phyloP scores from a whole-genome alignment of 768 basidiomycete species.

The Mycena capillaripes region DNA sequence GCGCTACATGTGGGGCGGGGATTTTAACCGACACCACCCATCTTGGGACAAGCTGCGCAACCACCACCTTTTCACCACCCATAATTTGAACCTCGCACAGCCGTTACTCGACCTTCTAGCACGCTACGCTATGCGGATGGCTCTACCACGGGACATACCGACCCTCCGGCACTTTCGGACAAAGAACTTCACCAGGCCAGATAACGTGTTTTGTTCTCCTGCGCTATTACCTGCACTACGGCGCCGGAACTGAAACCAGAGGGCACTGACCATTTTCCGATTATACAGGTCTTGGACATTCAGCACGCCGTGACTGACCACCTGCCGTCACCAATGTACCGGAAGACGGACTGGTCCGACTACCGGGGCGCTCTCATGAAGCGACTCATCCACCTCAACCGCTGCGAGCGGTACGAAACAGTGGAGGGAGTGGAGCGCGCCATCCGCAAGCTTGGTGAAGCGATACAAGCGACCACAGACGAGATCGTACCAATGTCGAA shows the following conservation, averaged over 20 bases:
- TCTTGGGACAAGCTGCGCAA: conserved; percentile 52
- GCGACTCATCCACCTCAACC: not conserved
- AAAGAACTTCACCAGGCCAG: conserved; percentile 52
- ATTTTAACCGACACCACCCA: conserved; percentile 58
- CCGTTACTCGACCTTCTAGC: not conserved
- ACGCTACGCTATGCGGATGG: not conserved
- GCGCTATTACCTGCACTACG: conserved; percentile 43
- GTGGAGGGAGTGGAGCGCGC: conserved; percentile 2
- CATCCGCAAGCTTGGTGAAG: conserved; percentile 16
- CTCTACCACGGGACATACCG: not conserved
- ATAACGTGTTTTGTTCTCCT: conserved; percentile 57
- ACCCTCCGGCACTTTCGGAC: conserved; percentile 24
- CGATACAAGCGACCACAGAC: conserved; percentile 37
- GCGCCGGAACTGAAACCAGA: conserved; percentile 3
- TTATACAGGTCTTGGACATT: conserved; percentile 47
- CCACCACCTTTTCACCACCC: conserved; percentile 50
- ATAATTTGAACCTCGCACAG: conserved; percentile 32
- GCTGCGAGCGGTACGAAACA: not conserved
- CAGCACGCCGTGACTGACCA: not conserved
- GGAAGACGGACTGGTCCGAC: conserved; percentile 45
- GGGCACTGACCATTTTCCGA: conserved; percentile 57
- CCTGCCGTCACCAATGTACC: conserved; percentile 43
- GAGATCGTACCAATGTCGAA: conserved; percentile 31
- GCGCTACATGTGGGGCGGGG: conserved; percentile 49
- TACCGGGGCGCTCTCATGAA: conserved; percentile 22